These are phyloP conservation scores for Globisporangium irregulare DNA, from an alignment of 352 stramenopile species.

Conservation along the genomic window DNA sequence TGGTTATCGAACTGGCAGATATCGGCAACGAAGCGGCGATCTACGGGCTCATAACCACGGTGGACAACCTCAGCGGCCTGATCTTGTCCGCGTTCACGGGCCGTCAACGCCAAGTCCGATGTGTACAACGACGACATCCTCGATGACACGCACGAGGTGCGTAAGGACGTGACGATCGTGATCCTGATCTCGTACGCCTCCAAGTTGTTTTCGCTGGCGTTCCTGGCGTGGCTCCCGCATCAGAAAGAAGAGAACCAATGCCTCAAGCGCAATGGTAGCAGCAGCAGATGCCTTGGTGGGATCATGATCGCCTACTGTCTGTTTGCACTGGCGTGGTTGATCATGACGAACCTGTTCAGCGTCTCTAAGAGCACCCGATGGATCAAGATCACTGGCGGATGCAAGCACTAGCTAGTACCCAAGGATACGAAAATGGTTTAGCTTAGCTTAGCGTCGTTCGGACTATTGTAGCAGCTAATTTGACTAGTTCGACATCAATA, in stretches of 20 bases:
- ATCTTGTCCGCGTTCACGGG: neutral
- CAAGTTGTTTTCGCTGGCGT: neutral
- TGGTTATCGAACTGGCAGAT: neutral
- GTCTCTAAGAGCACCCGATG: neutral
- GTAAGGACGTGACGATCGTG: neutral
- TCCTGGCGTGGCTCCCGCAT: neutral
- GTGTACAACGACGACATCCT: neutral
- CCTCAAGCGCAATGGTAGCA: neutral
- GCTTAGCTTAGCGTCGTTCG: neutral
- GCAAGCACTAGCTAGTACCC: neutral
- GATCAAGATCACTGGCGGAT: neutral
- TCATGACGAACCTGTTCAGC: slow-evolving; percentile 5
- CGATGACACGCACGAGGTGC: neutral
- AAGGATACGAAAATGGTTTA: neutral
- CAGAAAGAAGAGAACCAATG: neutral
- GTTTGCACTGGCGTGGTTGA: neutral
- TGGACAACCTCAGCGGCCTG: neutral
- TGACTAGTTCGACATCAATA: too few relatives aligned
- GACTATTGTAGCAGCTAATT: too few relatives aligned
- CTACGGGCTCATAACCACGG: neutral
- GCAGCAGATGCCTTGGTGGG: neutral
- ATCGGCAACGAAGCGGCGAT: neutral
- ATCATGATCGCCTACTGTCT: neutral
- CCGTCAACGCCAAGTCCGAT: neutral
- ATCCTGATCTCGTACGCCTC: neutral